A percentile compares a stretch with the other conserved stretches of the same genome.
These are phyloP conservation scores for Fusarium solani-melongenae DNA, from an alignment of 2,329 filamentous ascomycete species.

Conservation along the genomic window DNA sequence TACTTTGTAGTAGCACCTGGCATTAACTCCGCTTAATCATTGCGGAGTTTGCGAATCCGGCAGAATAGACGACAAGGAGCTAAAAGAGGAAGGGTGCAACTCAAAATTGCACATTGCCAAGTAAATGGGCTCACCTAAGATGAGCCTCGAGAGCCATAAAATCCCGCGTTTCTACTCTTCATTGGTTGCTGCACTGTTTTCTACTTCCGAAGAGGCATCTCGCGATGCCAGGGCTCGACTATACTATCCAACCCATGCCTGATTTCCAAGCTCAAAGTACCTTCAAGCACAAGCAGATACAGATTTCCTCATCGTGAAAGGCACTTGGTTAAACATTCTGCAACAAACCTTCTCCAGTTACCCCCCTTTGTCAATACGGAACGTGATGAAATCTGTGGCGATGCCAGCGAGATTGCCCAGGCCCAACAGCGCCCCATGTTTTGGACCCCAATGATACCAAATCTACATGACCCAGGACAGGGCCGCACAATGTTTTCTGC, in stretches of 20 bases:
- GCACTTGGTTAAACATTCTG: conserved; percentile 15
- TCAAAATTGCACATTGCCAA: not conserved
- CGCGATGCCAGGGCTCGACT: conserved; percentile 20
- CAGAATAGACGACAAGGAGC: conserved; percentile 7
- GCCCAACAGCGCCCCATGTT: not conserved
- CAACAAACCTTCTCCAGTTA: not conserved
- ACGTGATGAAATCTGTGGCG: conserved; percentile 36
- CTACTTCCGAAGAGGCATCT: not conserved
- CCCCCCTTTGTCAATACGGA: conserved; percentile 39
- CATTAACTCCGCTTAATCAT: not conserved
- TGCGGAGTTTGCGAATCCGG: not conserved
- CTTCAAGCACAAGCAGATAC: not conserved
- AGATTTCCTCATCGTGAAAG: not conserved
- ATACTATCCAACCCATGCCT: conserved; percentile 13
- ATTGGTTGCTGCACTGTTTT: conserved; percentile 32
- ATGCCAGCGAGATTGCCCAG: conserved; percentile 19
- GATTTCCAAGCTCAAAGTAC: conserved; percentile 28
- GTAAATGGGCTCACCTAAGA: not conserved
- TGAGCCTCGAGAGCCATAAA: not conserved
- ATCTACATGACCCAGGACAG: conserved; percentile 46
- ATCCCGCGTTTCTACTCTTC: not conserved
- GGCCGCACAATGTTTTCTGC: conserved; percentile 53
- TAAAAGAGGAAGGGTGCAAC: not conserved
- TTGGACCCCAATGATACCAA: conserved; percentile 43
- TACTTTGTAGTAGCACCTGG: not conserved